These are phyloP conservation scores for Sicyos edulis DNA, from an alignment of 306 rosid species.

Conservation along the genomic window DNA sequence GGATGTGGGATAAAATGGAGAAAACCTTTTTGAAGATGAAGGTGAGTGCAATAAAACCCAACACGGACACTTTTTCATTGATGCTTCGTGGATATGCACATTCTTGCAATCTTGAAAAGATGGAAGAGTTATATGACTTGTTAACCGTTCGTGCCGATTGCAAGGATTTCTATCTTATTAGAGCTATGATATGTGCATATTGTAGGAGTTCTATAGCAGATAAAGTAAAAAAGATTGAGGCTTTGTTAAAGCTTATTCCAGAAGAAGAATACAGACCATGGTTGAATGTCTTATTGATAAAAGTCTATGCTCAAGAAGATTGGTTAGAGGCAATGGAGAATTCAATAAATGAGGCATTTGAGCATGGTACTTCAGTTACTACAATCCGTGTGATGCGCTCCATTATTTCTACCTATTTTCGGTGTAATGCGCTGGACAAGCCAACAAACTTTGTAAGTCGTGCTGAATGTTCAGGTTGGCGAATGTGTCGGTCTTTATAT, in stretches of 20 bases:
- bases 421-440: conserved; percentile 52
- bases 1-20: conserved; percentile 84
- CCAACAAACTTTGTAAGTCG: conserved; percentile 49
- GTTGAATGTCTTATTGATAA: conserved; percentile 65
- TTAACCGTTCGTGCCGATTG: conserved; percentile 37
- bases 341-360: conserved; percentile 64
- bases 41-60: conserved; percentile 40
- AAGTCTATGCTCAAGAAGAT: conserved; percentile 57
- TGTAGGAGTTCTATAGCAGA: conserved; percentile 49
- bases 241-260: conserved; percentile 50
- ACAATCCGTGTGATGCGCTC: conserved; percentile 33
- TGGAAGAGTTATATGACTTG: conserved; percentile 58
- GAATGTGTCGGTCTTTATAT: conserved; percentile 52
- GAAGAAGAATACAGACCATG: conserved; percentile 57
- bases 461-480: conserved; percentile 66
- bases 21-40: conserved; percentile 45
- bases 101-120: conserved; percentile 56
- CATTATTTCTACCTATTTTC: conserved; percentile 53
- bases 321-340: conserved; percentile 59
- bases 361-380: conserved; percentile 34
- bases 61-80: conserved; percentile 38
- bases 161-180: conserved; percentile 38
- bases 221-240: conserved; percentile 47
- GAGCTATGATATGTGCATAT: conserved; percentile 76
- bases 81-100: conserved; percentile 81